These are phyloP conservation scores for Clathrospora elynae DNA, from an alignment of 2,329 filamentous ascomycete genomes.

Conservation along the genomic window DNA sequence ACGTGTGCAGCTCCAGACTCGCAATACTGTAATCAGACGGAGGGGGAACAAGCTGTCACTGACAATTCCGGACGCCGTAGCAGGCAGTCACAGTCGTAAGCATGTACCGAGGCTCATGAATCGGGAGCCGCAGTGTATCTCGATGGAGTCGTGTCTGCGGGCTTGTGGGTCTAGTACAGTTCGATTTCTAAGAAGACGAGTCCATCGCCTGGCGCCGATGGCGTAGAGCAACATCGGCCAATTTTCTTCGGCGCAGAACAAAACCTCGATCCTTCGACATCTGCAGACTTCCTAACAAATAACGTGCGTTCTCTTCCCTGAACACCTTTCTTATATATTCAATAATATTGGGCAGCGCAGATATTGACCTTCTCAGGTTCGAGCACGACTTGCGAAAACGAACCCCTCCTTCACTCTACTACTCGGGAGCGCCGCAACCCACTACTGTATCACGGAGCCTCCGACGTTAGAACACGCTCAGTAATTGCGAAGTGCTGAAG, in stretches of 20 bases:
- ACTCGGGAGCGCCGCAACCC: conserved; percentile 18
- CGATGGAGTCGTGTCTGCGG: conserved; percentile 18
- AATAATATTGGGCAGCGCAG: conserved; percentile 6
- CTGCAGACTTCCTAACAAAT: conserved; percentile 10
- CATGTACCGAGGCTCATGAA: conserved; percentile 18
- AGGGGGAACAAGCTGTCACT: too few species aligned
- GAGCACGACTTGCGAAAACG: conserved; percentile 9
- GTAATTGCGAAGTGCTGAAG: conserved; percentile 17
- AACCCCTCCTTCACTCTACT: conserved; percentile 14
- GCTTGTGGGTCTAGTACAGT: conserved; percentile 26
- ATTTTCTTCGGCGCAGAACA: conserved; percentile 17
- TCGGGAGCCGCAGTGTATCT: conserved; percentile 9
- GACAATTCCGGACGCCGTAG: neutral
- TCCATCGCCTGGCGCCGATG: conserved; percentile 24
- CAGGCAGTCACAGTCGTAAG: neutral
- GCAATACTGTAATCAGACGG: conserved; percentile 24
- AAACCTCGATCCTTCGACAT: conserved; percentile 18
- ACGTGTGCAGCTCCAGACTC: conserved; percentile 25
- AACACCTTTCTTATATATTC: neutral
- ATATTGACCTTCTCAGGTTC: conserved; percentile 25
- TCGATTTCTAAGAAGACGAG: conserved; percentile 31
- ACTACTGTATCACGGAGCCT: conserved; percentile 20
- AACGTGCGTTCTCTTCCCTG: conserved; percentile 5
- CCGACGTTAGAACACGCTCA: conserved; percentile 30
- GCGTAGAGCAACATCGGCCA: conserved; percentile 21